These are phyloP conservation scores for Passiflora organensis DNA, from an alignment of 345 rosid species.

Conservation along the genomic window DNA sequence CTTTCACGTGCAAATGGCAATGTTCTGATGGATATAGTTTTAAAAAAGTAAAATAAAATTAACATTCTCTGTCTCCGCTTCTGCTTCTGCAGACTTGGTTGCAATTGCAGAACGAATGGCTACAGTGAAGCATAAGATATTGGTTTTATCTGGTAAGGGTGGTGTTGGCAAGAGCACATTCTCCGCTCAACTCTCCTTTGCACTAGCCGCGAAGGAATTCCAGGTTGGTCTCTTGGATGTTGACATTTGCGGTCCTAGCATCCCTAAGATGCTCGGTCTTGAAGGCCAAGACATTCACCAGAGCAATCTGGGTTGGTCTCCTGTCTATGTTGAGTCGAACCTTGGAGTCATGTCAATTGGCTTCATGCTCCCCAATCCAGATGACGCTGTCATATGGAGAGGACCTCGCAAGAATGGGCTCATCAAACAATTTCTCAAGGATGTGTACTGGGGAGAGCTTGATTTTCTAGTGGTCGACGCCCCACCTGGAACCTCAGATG, in stretches of 20 bases:
- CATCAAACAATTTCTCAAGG: slow-evolving; percentile 88
- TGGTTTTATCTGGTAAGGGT: slow-evolving; percentile 88
- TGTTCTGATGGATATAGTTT: not conserved
- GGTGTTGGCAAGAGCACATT: slow-evolving; percentile 98
- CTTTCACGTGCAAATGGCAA: not conserved
- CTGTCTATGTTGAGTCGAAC: slow-evolving; percentile 87
- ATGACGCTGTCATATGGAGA: slow-evolving; percentile 96
- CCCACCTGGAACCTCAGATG: slow-evolving; percentile 96
- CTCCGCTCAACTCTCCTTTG: slow-evolving; percentile 85
- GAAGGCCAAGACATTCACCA: slow-evolving; percentile 96
- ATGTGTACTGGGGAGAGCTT: slow-evolving; percentile 89
- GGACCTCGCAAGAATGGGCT: slow-evolving; percentile 93
- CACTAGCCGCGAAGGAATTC: slow-evolving; percentile 76
- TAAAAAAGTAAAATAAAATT: too few species aligned
- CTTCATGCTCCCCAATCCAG: slow-evolving; percentile 89
- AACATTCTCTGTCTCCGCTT: too few species aligned
- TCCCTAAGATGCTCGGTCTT: slow-evolving; percentile 91
- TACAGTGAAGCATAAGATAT: slow-evolving; percentile 85
- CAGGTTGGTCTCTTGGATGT: slow-evolving; percentile 91
- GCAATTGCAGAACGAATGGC: slow-evolving; percentile 91
- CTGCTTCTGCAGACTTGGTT: slow-evolving; percentile 64
- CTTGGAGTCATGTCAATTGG: slow-evolving; percentile 98
- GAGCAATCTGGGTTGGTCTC: slow-evolving; percentile 99
- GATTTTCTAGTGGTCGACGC: slow-evolving; percentile 91
- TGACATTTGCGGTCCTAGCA: slow-evolving; percentile 94